Conservation (phyloP, 2,329 filamentous ascomycete genomes). For the Colletotrichum noveboracense region DNA sequence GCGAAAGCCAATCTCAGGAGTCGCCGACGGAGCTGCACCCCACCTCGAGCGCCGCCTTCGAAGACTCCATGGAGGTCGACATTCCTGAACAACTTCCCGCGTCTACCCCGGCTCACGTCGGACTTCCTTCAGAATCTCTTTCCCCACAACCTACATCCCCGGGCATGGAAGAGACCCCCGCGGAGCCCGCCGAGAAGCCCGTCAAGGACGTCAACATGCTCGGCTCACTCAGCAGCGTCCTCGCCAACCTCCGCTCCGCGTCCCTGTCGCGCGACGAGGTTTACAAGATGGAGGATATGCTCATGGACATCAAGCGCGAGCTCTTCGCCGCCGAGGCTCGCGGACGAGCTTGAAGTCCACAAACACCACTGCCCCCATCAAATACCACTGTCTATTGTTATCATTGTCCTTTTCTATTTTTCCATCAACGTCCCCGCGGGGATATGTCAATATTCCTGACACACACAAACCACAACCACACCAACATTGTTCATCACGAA, state of each 20-base stretch:
- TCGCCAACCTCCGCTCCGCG: constrained; percentile 64
- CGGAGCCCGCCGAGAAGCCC: constrained; percentile 31
- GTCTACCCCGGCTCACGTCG: not conserved
- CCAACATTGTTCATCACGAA: constrained; percentile 10
- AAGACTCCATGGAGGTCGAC: constrained; percentile 26
- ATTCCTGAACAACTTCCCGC: not conserved
- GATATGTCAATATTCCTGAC: constrained; percentile 11
- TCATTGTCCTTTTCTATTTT: not conserved
- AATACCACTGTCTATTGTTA: not conserved
- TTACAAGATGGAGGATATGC: constrained; percentile 74
- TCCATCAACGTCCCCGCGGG: not conserved
- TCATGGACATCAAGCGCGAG: constrained; percentile 79
- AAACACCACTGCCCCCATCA: not conserved
- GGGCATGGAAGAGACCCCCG: not conserved
- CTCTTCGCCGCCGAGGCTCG: constrained; percentile 74
- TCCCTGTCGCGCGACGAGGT: constrained; percentile 70
- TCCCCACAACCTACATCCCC: not conserved
- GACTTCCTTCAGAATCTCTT: not conserved
- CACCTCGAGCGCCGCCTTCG: not conserved
- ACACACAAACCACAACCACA: not conserved
- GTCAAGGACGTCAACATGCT: constrained; percentile 52
- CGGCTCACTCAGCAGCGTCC: constrained; percentile 55
- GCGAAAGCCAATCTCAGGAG: constrained; percentile 31
- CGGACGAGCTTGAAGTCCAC: constrained; percentile 41
- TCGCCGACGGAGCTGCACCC: constrained; percentile 17